Percentiles rank a stretch among this genome's conserved stretches.
These are phyloP conservation scores for Fomitopsis pulvina DNA, from an alignment of 768 basidiomycete species.

Conservation along the genomic window DNA sequence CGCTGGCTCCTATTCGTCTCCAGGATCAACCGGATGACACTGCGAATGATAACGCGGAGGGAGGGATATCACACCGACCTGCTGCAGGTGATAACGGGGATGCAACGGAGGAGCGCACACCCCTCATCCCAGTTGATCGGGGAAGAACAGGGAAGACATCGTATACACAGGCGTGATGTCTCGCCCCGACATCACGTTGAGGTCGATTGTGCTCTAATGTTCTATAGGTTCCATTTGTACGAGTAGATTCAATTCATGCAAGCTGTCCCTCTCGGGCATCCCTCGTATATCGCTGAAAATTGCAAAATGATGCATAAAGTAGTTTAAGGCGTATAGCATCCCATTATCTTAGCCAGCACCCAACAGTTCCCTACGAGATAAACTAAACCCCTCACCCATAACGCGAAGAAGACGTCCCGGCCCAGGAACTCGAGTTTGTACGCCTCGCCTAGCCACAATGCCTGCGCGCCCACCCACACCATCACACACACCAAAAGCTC, in stretches of 20 bases:
- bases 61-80: neutral
- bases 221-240: too few species aligned
- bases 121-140: neutral
- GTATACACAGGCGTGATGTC: too few species aligned
- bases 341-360: slow-evolving; percentile 66
- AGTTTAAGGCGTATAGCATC: slow-evolving; percentile 9
- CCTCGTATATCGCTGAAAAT: too few species aligned
- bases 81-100: neutral
- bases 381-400: slow-evolving; percentile 76
- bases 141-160: neutral
- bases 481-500: slow-evolving; percentile 35
- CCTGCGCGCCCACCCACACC: slow-evolving; percentile 78
- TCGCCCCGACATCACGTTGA: too few species aligned
- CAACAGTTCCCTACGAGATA: slow-evolving; percentile 77
- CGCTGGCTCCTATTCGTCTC: slow-evolving; percentile 44
- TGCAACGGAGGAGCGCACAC: neutral
- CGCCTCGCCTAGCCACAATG: slow-evolving; percentile 85
- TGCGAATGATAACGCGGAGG: slow-evolving; percentile 11
- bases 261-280: too few species aligned
- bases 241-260: too few species aligned
- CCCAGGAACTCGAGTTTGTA: slow-evolving; percentile 89
- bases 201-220: too few species aligned
- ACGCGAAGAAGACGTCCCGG: slow-evolving; percentile 55
- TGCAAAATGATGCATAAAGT: too few species aligned
- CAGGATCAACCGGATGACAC: slow-evolving; percentile 10